Evolutionary conservation across 306 rosid species (phyloP), one percentile per base, ranked within the genome.

Genomic region (Medicago arabica): DNA sequence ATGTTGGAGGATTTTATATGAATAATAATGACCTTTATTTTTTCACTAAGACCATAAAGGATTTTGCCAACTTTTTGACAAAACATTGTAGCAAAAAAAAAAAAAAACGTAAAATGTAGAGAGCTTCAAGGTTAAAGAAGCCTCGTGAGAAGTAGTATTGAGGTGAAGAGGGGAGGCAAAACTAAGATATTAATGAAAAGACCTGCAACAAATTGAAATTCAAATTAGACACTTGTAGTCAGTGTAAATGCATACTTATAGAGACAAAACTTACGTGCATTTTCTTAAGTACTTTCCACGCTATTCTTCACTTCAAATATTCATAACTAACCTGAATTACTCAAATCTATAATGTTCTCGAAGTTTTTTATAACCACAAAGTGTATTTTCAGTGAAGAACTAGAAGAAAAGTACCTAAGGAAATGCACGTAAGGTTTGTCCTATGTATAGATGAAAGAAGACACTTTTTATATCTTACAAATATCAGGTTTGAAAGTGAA

Each of bases 81-180:
- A n/a, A 49, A 50, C 19, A 7, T 4, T 50, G 10, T 50, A 9
- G 19, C 21, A 17, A 21, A 21, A 21, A 49, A n/a, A n/a, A 6
- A n/a, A 50, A 15, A 15, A n/a, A 15, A 50, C 57, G 16, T 15
- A 50, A 50, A 50, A 50, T 50, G 9, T 15, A 50, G 57, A 50
- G 57, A 50, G 3, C 57, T 50, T 16, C 51, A 46, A 11, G n/a
- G 51, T 12, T 46, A 46, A 3, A 54, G 60, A 54, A 54, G 28
- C 60, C 13, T 54, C 64, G 14, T 58, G 36, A 57, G 62, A 57
- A 58, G 64, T 58, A 57, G 8, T 21, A 23, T 58, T 23, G 64
- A 58, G 38, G 38, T 58, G 9, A 58, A 58, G n/a, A 58, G 38
- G 25, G 64, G 64, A 58, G 64, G 64, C 38, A 58, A 58, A 23